Evolutionary conservation across 1,139 yeast species (phyloP), one percentile per base, ranked within the genome.

Genomic region (Saccharomyces hybrid): DNA sequence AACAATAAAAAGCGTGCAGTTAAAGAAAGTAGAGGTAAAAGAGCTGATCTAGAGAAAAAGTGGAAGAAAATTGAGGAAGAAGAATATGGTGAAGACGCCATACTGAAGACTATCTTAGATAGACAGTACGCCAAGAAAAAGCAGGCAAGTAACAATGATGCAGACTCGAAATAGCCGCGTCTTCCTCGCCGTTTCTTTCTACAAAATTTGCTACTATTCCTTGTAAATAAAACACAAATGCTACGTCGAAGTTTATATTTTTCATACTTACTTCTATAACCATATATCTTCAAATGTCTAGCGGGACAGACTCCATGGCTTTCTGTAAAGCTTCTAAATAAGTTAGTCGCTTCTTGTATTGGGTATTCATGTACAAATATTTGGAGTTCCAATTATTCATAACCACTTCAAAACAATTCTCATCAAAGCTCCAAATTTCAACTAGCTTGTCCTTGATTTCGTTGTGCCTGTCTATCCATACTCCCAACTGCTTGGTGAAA

Each of bases 81-180:
- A 65, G 82, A 81, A 63, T 88, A 82, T 66, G 96, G 96, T 11
- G 87, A 88, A 66, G 84, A 85, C 62, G 81, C 80, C 6, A 82
- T 85, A 60, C 77, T 90, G 69, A 84, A 81, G 71, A 80, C 83
- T 67, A 83, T 88, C 53, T 66, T 86, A 51, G 84, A 82, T 58
- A 72, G 75, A 53, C 79, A 78, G 58, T 60, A 38, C 8, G 44
- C 48, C 53, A 44, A 44, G 53, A 48, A 51, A 52, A 48, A 32
- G 44, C 24, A 38, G 11, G 44, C n/a, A 38, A 19, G n/a, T 38
- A 24, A 38, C 44, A 38, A 38, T 4, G 26, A 19, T 38, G 44
- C 44, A 19, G 12, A 38, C 11, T 38, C 44, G 44, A 38, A 38
- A 38, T 38, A 38, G 26, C 3, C 7, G n/a, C 51, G 9, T 38